These are phyloP conservation scores for Acanthamoeba pearcei DNA, from an alignment of 208 protist species.

Conservation along the genomic window DNA sequence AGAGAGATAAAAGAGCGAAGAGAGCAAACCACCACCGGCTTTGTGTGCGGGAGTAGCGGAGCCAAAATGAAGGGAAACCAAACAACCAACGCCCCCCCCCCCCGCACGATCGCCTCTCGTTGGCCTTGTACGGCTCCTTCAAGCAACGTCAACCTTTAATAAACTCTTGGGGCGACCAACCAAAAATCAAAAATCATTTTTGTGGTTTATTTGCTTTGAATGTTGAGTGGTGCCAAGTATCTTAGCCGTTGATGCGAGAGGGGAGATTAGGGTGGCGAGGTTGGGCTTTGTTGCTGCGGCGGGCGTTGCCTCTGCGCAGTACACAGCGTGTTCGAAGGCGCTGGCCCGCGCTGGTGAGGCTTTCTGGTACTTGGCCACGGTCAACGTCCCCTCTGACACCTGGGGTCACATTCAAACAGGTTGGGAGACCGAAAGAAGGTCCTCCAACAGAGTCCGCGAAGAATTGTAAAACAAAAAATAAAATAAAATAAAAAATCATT, in stretches of 20 bases:
- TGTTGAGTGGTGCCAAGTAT: not conserved
- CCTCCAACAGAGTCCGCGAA: too few relatives aligned
- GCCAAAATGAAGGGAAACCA: slow-evolving; percentile 67
- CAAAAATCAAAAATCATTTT: not conserved
- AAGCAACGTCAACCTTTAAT: slow-evolving; percentile 27
- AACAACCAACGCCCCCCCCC: not conserved
- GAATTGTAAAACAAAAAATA: too few relatives aligned
- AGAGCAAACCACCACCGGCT: not conserved
- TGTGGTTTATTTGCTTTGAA: not conserved
- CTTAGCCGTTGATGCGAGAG: not conserved
- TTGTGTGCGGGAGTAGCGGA: slow-evolving; percentile 40
- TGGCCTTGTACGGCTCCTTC: not conserved
- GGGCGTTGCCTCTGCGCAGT: too few relatives aligned
- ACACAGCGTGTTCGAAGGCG: too few relatives aligned
- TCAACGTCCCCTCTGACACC: too few relatives aligned
- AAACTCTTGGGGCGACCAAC: not conserved
- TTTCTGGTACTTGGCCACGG: too few relatives aligned
- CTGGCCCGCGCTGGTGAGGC: too few relatives aligned
- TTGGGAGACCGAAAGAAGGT: too few relatives aligned
- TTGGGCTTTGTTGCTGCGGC: not conserved
- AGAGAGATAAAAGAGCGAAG: not conserved
- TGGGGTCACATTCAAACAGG: too few relatives aligned
- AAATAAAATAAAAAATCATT: not conserved
- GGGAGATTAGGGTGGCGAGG: not conserved
- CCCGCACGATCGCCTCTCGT: not conserved